A percentile compares a stretch with the other conserved stretches of the same genome.
Evolutionary conservation across 768 basidiomycete genomes (phyloP).

Genomic region (Leccinum imitatum): DNA sequence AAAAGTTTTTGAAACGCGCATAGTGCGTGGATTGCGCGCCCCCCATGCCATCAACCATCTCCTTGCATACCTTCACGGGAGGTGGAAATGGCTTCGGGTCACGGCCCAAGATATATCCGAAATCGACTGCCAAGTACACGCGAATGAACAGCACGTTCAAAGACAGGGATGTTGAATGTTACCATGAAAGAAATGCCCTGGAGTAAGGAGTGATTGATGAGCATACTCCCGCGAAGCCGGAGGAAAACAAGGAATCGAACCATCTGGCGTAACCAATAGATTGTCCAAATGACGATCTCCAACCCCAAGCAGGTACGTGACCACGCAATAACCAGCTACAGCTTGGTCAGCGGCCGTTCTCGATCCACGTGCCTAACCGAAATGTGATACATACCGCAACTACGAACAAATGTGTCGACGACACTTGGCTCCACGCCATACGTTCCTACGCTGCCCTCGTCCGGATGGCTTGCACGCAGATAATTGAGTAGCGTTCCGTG

Average conservation of each 20-base stretch:
- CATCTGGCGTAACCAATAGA: slow-evolving; percentile 88
- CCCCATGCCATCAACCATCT: slow-evolving; percentile 99
- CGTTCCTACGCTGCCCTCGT: slow-evolving; percentile 93
- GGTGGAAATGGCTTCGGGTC: slow-evolving; percentile 98
- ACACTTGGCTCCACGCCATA: slow-evolving; percentile 94
- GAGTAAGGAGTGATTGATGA: not conserved
- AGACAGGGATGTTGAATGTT: slow-evolving; percentile 15
- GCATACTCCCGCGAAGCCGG: not conserved
- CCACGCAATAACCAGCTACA: slow-evolving; percentile 94
- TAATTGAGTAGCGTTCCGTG: slow-evolving; percentile 87
- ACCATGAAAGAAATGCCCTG: slow-evolving; percentile 97
- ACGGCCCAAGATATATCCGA: slow-evolving; percentile 95
- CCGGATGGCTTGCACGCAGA: slow-evolving; percentile 80
- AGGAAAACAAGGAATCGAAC: slow-evolving; percentile 37
- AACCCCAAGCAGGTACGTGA: slow-evolving; percentile 94
- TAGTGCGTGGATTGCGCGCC: slow-evolving; percentile 95
- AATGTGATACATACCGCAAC: slow-evolving; percentile 71
- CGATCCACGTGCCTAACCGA: not conserved
- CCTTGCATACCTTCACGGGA: slow-evolving; percentile 97
- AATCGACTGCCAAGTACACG: slow-evolving; percentile 67
- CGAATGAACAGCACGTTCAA: slow-evolving; percentile 9
- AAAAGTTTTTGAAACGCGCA: slow-evolving; percentile 92
- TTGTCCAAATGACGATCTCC: slow-evolving; percentile 98
- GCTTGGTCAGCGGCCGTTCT: slow-evolving; percentile 15
- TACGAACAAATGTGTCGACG: slow-evolving; percentile 93